Evolutionary conservation across 345 rosid genomes (phyloP), one percentile per base, ranked within the genome.

Genomic region (Gossypium anomalum): DNA sequence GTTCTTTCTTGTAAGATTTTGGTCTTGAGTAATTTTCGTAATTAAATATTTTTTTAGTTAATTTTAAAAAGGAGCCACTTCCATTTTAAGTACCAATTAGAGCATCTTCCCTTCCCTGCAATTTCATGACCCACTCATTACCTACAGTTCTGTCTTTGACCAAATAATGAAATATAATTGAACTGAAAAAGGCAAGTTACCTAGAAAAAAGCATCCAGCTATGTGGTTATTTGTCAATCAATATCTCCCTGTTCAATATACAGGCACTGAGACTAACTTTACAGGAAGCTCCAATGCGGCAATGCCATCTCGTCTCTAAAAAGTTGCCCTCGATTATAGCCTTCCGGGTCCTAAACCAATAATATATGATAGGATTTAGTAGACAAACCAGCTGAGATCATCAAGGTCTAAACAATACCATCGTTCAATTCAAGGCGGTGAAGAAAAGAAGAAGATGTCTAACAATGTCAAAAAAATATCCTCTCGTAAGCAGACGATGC

Each of bases 401-500:
- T 19, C 7, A 56, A 17, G 27, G 20, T 56, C 29, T 20, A 63
- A 63, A 63, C 47, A n/a, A n/a, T 10, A n/a, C 23, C 4, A 9
- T 9, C 17, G 22, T 63, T n/a, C 59, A 20, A n/a, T 41, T 41
- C 49, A 41, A n/a, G 47, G 16, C 34, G 6, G 70, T 22, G 12
- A 14, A 45, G 34, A 22, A 19, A 4, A 41, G 16, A 43, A n/a
- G 49, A 20, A 5, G 70, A 43, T 67, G 71, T 47, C 71, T 22
- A 14, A 7, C 55, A 22, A 12, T 67, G 1, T 11, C 55, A 14
- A 2, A 67, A 7, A 7, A 2, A 27, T 44, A 17, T 44, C 53
- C 53, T 67, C 55, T 23, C 71, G 71, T 14, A 67, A 5, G 38
- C 19, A 67, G 41, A 67, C 56, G 6, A 67, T 67, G 71, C 56